Evolutionary conservation across 164 flowering plant genomes (phyloP).

Genomic region (Tetracentron sinense): DNA sequence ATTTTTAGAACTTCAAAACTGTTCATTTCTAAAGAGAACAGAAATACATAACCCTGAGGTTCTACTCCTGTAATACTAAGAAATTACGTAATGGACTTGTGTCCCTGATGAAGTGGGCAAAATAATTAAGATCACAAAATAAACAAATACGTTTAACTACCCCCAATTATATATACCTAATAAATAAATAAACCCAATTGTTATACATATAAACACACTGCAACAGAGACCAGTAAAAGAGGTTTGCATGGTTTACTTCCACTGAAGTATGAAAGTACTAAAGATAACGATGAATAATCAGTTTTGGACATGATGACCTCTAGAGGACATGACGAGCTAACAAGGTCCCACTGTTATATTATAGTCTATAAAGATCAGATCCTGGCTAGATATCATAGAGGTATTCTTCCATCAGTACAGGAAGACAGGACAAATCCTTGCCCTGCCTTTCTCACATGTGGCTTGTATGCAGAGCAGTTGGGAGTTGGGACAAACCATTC

Average conservation of each 20-base stretch:
- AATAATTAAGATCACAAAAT: background rate
- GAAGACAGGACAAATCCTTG: background rate
- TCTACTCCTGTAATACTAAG: background rate
- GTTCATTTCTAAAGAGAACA: background rate
- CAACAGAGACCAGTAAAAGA: background rate
- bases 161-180: background rate
- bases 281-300: no score
- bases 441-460: background rate
- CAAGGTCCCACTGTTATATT: background rate
- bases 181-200: background rate
- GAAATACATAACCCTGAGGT: background rate
- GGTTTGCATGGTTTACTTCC: background rate
- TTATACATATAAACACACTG: background rate
- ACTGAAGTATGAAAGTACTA: no score
- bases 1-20: no score
- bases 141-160: background rate
- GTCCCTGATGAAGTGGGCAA: background rate
- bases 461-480: background rate
- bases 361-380: background rate
- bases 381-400: background rate
- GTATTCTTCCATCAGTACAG: background rate
- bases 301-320: no score
- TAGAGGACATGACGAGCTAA: background rate
- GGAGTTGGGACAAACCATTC: background rate
- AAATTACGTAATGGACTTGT: background rate